Percentiles rank a stretch among this genome's conserved stretches.
Evolutionary conservation across 2,329 filamentous ascomycete species (phyloP).

Genomic region (Aspergillus amoenus): DNA sequence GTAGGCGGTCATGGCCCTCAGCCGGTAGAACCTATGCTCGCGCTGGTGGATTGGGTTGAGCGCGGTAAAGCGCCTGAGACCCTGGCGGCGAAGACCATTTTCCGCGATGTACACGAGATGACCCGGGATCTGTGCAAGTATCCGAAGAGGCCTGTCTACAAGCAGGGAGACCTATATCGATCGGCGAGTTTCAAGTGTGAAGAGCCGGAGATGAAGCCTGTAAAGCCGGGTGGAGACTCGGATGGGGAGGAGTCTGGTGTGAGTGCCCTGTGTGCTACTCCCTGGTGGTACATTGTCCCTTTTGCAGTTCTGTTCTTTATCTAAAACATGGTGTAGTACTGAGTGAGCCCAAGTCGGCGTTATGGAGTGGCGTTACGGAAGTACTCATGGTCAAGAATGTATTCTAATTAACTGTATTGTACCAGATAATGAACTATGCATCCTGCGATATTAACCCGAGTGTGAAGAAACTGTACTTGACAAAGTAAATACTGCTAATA

Average conservation of each 20-base stretch:
- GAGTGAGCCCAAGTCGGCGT: neutral
- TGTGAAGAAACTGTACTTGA: neutral
- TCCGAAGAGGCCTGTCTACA: neutral
- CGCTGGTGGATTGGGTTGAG: constrained; percentile 9
- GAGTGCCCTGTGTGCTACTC: neutral
- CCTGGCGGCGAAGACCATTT: neutral
- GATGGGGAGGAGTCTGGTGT: neutral
- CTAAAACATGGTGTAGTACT: neutral
- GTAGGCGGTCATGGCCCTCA: neutral
- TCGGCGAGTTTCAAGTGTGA: neutral
- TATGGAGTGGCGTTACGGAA: neutral
- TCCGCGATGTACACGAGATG: neutral
- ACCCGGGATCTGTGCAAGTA: neutral
- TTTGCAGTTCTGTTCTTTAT: neutral
- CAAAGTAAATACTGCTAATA: neutral
- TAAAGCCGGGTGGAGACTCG: neutral
- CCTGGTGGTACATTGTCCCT: neutral
- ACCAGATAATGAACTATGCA: neutral
- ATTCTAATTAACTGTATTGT: neutral
- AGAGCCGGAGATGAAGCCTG: neutral
- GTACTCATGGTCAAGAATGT: neutral
- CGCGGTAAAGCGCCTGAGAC: constrained; percentile 3
- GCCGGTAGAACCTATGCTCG: neutral
- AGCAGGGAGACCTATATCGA: neutral
- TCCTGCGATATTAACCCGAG: too few species aligned